Base-by-base conservation (phyloP, 1,284 basidiomycete species). In the Pseudozyma hubeiensis region DNA sequence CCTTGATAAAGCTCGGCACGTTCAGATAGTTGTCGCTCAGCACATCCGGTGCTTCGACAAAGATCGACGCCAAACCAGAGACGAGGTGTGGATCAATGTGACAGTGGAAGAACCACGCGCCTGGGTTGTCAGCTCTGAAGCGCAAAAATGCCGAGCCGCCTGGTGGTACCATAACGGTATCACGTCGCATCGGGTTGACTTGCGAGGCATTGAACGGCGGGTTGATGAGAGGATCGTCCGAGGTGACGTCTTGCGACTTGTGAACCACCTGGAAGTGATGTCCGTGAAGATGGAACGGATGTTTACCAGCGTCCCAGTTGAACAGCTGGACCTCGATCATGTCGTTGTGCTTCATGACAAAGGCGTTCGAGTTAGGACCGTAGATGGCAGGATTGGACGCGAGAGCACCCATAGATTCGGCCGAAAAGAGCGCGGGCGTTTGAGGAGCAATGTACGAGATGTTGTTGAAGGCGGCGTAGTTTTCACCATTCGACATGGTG, bases 141-240 rank as follows among this genome's bases (percentile, higher is more conserved):
- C 85, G 78, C 2, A 85, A 45, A 19, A 83, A 77, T 0, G 77
- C 81, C 57, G 73, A 34, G 37, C 65, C 51, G 29, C 62, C 63
- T 17, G 73, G 81, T 1, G 77, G 70, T 6, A 86, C 77, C 40
- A 82, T 66, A 49, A 85, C 49, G 1, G 81, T 84, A 59, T 86
- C 86, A n/a, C 85, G 73, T 5, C 86, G 74, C 51, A 85, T 65
- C 0, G 86, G 85, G 67, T 85, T 86, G 24, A 57, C 82, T 69
- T 29, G 85, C 75, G 85, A 97, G 93, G 56, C 94, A 50, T 89
- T 86, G 57, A 92, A 85, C 0, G 92, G 90, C 16, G 94, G 94
- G 86, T 97, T 97, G 62, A 94, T 86, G 4, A 85, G 79, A 0
- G 91, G 88, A 84, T 97, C 92, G 78, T 88, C 85, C 0, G 93